phyloP scores from a whole-genome alignment of 2,329 filamentous ascomycete species.

The Stachybotrys chlorohalonatus region DNA sequence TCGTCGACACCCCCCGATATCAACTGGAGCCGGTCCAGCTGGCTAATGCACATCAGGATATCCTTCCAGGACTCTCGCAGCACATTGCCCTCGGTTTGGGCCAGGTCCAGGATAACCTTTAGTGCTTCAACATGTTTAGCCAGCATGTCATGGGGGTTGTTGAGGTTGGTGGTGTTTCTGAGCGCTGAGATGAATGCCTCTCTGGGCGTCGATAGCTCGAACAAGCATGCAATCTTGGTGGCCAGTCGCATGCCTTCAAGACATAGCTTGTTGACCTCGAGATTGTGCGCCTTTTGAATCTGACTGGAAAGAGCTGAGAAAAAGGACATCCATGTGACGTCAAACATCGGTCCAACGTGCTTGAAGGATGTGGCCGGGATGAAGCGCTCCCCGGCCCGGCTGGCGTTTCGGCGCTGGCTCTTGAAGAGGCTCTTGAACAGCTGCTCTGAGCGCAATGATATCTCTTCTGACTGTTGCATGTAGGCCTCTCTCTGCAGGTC shows the following conservation, averaged over 20 bases:
- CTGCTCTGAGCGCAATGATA: conserved; percentile 63
- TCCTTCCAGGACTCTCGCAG: conserved; percentile 91
- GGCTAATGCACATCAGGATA: conserved; percentile 87
- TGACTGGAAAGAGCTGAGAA: conserved; percentile 89
- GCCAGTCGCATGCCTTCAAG: conserved; percentile 94
- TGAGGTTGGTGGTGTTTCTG: conserved; percentile 89
- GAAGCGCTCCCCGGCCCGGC: conserved; percentile 62
- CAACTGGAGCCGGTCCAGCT: conserved; percentile 88
- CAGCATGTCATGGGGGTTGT: conserved; percentile 90
- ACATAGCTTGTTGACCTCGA: conserved; percentile 85
- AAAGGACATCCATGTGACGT: conserved; percentile 98
- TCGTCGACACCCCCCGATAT: conserved; percentile 94
- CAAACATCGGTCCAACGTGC: conserved; percentile 97
- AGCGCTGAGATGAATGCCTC: conserved; percentile 92
- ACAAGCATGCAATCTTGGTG: conserved; percentile 85
- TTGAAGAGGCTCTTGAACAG: conserved; percentile 90
- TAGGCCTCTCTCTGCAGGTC: conserved; percentile 91
- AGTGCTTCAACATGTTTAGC: conserved; percentile 94
- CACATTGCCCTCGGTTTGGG: conserved; percentile 84
- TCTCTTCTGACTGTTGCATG: conserved; percentile 90
- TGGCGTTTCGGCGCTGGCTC: conserved; percentile 73
- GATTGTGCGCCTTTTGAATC: conserved; percentile 86
- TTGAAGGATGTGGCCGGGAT: conserved; percentile 90
- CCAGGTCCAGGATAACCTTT: conserved; percentile 84
- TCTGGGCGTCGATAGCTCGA: conserved; percentile 84